Evolutionary conservation across 2,329 filamentous ascomycete species (phyloP).

Genomic region (Epicoccum nigrum): DNA sequence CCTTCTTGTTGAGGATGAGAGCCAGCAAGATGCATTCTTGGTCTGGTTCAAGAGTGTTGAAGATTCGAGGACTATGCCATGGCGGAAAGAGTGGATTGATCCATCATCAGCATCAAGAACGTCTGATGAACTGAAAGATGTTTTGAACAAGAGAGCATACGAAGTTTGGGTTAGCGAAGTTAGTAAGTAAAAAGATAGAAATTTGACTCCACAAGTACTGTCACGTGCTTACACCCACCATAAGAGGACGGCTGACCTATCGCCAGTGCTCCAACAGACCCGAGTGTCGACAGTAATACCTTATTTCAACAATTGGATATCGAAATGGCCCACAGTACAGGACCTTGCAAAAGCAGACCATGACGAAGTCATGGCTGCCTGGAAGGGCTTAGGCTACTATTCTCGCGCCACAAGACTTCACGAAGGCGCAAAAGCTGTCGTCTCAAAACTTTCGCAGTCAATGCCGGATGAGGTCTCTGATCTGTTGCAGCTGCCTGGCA

Average conservation of each 20-base stretch:
- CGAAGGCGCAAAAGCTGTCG: conserved; percentile 60
- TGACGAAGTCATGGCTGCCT: conserved; percentile 64
- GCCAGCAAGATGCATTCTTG: conserved; percentile 29
- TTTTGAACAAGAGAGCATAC: conserved; percentile 63
- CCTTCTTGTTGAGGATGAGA: conserved; percentile 28
- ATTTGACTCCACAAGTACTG: conserved; percentile 10
- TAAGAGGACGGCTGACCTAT: background rate
- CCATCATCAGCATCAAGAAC: conserved; percentile 39
- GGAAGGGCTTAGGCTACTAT: conserved; percentile 69
- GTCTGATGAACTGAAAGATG: conserved; percentile 42
- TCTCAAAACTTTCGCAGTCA: conserved; percentile 27
- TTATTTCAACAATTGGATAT: conserved; percentile 69
- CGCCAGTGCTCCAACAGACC: conserved; percentile 66
- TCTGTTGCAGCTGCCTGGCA: conserved; percentile 61
- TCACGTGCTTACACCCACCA: conserved; percentile 22
- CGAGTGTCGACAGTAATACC: conserved; percentile 66
- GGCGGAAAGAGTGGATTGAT: conserved; percentile 63
- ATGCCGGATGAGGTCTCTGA: conserved; percentile 57
- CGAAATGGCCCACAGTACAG: conserved; percentile 64
- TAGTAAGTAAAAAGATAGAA: conserved; percentile 45
- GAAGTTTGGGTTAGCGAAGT: conserved; percentile 72
- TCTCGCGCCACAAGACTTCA: conserved; percentile 67
- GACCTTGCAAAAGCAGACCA: conserved; percentile 60
- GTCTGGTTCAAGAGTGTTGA: conserved; percentile 42
- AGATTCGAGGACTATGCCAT: conserved; percentile 45